Base-by-base conservation (phyloP, 805 yeast genomes). In the Candida chauliodis region DNA sequence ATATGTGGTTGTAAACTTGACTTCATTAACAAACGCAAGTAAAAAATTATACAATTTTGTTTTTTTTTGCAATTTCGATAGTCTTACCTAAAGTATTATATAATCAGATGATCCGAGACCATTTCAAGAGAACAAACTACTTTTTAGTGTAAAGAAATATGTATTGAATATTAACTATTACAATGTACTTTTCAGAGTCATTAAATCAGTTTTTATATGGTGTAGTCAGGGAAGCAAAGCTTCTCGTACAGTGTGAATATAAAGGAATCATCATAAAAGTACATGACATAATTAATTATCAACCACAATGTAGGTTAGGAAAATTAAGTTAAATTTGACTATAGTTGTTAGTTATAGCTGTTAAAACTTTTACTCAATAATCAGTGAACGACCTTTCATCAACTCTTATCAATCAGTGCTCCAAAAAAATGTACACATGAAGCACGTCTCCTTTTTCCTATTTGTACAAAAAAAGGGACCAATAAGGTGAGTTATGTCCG, bases 171-270 rank as follows among this genome's bases (percentile, higher is more conserved):
- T 14, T 14, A 10, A 27, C 15, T 5, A 27, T 7, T 5, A 10
- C 15, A n/a, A 24, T 26, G 37, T 37, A 41, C 31, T 33, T 28
- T 36, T 68, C 74, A 68, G 74, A 66, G 62, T 68, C 74, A 68
- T 68, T 68, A 65, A 65, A 65, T 65, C 71, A 65, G 71, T 63
- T 56, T 59, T 61, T 58, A 58, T 43, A 42, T 51, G 42, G 13
- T 52, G 66, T 61, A 63, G 61, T 62, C 69, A 63, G 42, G 38
- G 69, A 59, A 55, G 62, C 42, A 23, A 38, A 42, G 43, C 71
- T 53, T 52, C 69, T 65, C 60, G 66, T 63, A 65, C 71, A 65
- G 71, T 65, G 71, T 68, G 74, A 68, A 68, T 68, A 64, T 56
- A n/a, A 45, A 54, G 54, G 48, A 46, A 63, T 67, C 73, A 68